A percentile compares a stretch with the other conserved stretches of the same genome.
These are phyloP conservation scores for Plenodomus biglobosus DNA, from an alignment of 2,329 filamentous ascomycete species.

Conservation along the genomic window DNA sequence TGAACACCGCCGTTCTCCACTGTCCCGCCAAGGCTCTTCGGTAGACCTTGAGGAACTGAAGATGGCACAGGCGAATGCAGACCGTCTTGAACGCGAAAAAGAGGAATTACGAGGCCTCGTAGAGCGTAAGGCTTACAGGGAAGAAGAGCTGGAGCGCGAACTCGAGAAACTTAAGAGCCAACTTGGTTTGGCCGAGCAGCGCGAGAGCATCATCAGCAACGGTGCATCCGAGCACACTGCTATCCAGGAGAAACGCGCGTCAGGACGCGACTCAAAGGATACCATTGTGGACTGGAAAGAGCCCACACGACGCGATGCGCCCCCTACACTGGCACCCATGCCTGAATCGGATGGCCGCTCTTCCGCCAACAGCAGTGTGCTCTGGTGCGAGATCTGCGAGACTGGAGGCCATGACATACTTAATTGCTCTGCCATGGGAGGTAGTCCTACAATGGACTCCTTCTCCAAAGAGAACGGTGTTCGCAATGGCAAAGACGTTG, in stretches of 20 bases:
- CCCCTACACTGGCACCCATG: slow-evolving; percentile 65
- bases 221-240: slow-evolving; percentile 53
- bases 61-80: slow-evolving; percentile 61
- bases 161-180: slow-evolving; percentile 60
- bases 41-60: slow-evolving; percentile 51
- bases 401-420: slow-evolving; percentile 89
- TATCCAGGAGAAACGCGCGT: slow-evolving; percentile 55
- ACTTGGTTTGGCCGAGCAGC: slow-evolving; percentile 47
- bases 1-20: slow-evolving; percentile 35
- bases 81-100: slow-evolving; percentile 78
- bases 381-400: slow-evolving; percentile 97
- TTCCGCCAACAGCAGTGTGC: slow-evolving; percentile 66
- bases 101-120: slow-evolving; percentile 73
- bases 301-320: slow-evolving; percentile 27
- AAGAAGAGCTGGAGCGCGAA: slow-evolving; percentile 85
- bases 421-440: slow-evolving; percentile 85
- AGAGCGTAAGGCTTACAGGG: slow-evolving; percentile 70
- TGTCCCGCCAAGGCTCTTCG: slow-evolving; percentile 30
- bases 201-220: slow-evolving; percentile 58
- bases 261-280: slow-evolving; percentile 66
- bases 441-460: slow-evolving; percentile 47
- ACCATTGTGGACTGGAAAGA: slow-evolving; percentile 62
- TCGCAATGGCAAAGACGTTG: slow-evolving; percentile 33
- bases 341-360: slow-evolving; percentile 62
- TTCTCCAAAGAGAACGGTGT: slow-evolving; percentile 22